phyloP scores from a whole-genome alignment of 179 eudicot genomes.

The Sideroxylon spinosum region DNA sequence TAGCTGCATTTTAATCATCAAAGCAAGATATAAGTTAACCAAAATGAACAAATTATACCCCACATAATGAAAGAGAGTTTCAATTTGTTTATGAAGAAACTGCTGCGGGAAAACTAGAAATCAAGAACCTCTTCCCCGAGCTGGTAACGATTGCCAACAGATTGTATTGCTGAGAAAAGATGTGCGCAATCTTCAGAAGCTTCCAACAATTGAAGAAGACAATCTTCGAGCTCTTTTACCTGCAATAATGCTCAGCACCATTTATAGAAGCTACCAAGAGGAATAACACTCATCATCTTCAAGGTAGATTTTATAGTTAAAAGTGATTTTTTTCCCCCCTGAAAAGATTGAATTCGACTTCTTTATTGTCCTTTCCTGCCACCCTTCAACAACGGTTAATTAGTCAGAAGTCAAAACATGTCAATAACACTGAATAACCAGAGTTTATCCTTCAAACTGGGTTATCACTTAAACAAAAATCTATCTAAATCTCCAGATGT shows the following conservation, averaged over 20 bases:
- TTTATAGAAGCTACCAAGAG: background rate
- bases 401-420: no score
- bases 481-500: no score
- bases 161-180: slow-evolving; percentile 52
- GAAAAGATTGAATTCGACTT: no score
- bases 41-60: background rate
- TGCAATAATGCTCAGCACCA: slow-evolving; percentile 23
- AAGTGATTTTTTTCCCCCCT: no score
- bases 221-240: slow-evolving; percentile 79
- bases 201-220: slow-evolving; percentile 47
- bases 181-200: slow-evolving; percentile 50
- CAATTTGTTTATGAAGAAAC: background rate
- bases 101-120: background rate
- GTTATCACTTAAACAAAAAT: no score
- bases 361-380: no score
- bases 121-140: slow-evolving; percentile 49
- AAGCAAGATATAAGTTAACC: background rate
- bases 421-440: no score
- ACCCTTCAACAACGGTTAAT: no score
- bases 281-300: no score
- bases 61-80: background rate
- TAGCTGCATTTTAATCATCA: slow-evolving; percentile 33
- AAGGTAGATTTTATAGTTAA: no score
- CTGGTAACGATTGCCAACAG: slow-evolving; percentile 50
- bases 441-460: no score